Evolutionary conservation across 345 rosid species (phyloP), one percentile per base, ranked within the genome.

Genomic region (Ceriops zippeliana): DNA sequence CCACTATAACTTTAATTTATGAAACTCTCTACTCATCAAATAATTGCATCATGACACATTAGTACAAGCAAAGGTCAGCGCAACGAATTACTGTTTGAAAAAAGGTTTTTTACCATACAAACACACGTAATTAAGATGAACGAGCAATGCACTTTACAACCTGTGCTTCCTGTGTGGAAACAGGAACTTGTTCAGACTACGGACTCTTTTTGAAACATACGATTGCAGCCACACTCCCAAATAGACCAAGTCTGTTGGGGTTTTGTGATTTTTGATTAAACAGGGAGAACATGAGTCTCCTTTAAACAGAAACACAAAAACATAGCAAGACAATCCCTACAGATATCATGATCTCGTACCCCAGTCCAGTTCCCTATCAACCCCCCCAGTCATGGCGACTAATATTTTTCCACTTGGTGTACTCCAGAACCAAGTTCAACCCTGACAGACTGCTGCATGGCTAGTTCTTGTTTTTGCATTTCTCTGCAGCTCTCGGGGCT

Each of bases 401-500:
- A 35, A 72, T 59, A 13, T 13, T 54, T 53, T 63, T 32, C 46
- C 9, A 35, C 59, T 47, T 51, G 26, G 42, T 47, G 42, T 13
- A 56, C 66, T 58, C 63, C 34, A 27, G 26, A 9, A 51, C 57
- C 74, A 53, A 22, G 49, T 64, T 35, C 32, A 38, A 57, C 24
- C 62, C 38, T 47, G 19, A 58, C 58, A 62, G 53, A 46, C 52
- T 70, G 80, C 75, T 65, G 78, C 76, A 71, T 52, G 74, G 69
- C 82, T 86, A 88, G 80, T 71, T 78, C 61, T 79, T 69, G 78
- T 61, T 80, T 78, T 77, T 82, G 82, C 80, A 79, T 79, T 86
- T 88, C 77, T 88, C 88, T 71, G 75, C 66, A 17, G 88, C 87
- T 82, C 92, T 82, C 72, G 92, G 90, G 11, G 92, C 92, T 88